These are phyloP conservation scores for Sclerotinia spermophila DNA, from an alignment of 2,329 filamentous ascomycete species.

Conservation along the genomic window DNA sequence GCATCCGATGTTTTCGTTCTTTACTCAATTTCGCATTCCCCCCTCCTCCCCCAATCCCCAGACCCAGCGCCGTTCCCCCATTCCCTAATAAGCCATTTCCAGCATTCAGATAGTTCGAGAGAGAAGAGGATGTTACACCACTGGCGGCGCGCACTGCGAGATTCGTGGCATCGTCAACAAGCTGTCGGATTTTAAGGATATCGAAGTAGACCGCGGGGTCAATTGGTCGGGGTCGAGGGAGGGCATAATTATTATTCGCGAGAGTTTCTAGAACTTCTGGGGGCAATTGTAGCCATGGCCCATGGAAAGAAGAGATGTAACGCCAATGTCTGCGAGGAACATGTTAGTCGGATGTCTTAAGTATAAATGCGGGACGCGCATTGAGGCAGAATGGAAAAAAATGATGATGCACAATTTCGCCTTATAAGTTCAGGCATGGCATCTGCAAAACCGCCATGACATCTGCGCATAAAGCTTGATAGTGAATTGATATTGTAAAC, in stretches of 20 bases:
- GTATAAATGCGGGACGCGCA: slow-evolving; percentile 6
- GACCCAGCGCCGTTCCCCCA: slow-evolving; percentile 50
- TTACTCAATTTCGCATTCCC: slow-evolving; percentile 66
- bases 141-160: slow-evolving; percentile 74
- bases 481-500: background rate
- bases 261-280: slow-evolving; percentile 75
- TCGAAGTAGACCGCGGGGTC: slow-evolving; percentile 81
- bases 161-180: slow-evolving; percentile 76
- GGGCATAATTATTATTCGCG: slow-evolving; percentile 75
- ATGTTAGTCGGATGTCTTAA: background rate
- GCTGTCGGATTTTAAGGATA: slow-evolving; percentile 73
- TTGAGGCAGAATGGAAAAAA: background rate
- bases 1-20: slow-evolving; percentile 74
- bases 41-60: slow-evolving; percentile 53
- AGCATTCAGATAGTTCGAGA: slow-evolving; percentile 53
- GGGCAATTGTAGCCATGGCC: slow-evolving; percentile 77
- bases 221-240: slow-evolving; percentile 70
- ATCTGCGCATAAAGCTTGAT: slow-evolving; percentile 7
- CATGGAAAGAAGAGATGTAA: slow-evolving; percentile 80
- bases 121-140: slow-evolving; percentile 62
- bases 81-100: slow-evolving; percentile 48
- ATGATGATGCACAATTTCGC: slow-evolving; percentile 8
- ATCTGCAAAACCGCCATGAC: slow-evolving; percentile 8
- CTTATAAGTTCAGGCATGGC: slow-evolving; percentile 7
- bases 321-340: slow-evolving; percentile 66